phyloP scores from a whole-genome alignment of 495 filamentous ascomycete genomes.

The Penicillium samsonianum region DNA sequence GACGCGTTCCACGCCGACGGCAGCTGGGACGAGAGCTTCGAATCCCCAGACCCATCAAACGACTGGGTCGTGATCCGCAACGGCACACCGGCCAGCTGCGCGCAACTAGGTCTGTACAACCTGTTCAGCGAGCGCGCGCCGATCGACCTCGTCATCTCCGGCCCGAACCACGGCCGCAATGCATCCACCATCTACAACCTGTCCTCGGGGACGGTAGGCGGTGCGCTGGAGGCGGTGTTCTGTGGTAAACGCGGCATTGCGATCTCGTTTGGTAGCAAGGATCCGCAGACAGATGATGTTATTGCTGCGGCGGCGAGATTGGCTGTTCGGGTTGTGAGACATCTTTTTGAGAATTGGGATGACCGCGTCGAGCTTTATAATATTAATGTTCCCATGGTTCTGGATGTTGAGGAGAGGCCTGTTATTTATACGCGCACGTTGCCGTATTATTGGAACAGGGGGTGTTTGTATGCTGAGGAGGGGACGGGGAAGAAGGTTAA shows the following conservation, averaged over 20 bases:
- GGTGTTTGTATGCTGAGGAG: constrained; percentile 75
- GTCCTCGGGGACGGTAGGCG: constrained; percentile 85
- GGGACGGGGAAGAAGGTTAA: constrained; percentile 4
- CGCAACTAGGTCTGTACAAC: constrained; percentile 85
- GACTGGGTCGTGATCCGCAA: constrained; percentile 84
- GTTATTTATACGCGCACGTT: constrained; percentile 76
- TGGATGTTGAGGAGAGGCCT: constrained; percentile 59
- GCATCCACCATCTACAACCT: constrained; percentile 89
- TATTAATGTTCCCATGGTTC: constrained; percentile 78
- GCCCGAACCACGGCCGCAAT: constrained; percentile 95
- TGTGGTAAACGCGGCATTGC: constrained; percentile 77
- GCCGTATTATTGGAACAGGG: constrained; percentile 83
- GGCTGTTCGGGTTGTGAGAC: constrained; percentile 71
- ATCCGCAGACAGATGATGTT: constrained; percentile 67
- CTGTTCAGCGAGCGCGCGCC: constrained; percentile 74
- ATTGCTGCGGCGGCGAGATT: constrained; percentile 70
- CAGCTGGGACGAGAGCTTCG: constrained; percentile 35
- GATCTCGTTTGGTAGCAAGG: constrained; percentile 77
- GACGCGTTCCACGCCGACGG: constrained; percentile 58
- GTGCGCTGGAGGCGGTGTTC: constrained; percentile 87
- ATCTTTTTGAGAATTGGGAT: constrained; percentile 72
- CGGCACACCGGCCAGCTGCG: constrained; percentile 83
- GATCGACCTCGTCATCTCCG: constrained; percentile 83
- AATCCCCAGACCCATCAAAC: constrained; percentile 48
- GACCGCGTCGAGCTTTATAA: constrained; percentile 79